phyloP scores from a whole-genome alignment of 2,329 filamentous ascomycete species.

The Aspergillus brunneoviolaceus region DNA sequence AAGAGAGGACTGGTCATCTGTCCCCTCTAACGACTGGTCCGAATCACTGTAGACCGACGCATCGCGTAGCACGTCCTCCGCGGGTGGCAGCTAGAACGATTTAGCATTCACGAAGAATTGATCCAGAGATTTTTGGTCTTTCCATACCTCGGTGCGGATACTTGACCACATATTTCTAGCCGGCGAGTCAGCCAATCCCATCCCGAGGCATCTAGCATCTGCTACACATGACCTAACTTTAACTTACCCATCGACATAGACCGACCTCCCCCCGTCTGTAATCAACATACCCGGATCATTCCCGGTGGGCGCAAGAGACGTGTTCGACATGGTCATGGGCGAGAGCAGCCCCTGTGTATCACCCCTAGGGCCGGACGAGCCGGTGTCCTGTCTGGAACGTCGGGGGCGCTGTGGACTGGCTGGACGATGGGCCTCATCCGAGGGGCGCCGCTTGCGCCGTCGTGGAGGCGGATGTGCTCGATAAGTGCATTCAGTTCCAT shows the following conservation, averaged over 20 bases:
- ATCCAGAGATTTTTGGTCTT: not conserved
- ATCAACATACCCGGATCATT: constrained; percentile 1
- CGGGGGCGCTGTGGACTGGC: not conserved
- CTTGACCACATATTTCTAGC: constrained; percentile 10
- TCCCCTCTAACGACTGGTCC: not conserved
- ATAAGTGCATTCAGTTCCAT: constrained; percentile 6
- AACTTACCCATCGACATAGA: constrained; percentile 8
- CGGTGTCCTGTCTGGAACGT: not conserved
- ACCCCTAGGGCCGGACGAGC: not conserved
- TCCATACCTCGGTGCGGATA: constrained; percentile 8
- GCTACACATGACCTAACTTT: not conserved
- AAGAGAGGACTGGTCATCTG: constrained; percentile 1
- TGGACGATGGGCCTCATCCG: not conserved
- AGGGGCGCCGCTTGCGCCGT: constrained; percentile 8
- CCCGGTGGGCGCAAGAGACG: not conserved
- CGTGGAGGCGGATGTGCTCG: constrained; percentile 2
- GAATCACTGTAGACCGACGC: constrained; percentile 2
- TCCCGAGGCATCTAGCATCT: not conserved
- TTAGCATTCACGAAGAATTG: not conserved
- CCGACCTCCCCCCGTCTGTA: constrained; percentile 4
- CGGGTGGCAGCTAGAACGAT: not conserved
- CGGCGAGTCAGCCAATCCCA: not conserved
- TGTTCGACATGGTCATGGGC: not conserved
- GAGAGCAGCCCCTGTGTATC: not conserved
- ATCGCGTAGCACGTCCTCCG: constrained; percentile 7